Conservation (phyloP, 108 stramenopile species). For the Cyclostephanos tholiformis region DNA sequence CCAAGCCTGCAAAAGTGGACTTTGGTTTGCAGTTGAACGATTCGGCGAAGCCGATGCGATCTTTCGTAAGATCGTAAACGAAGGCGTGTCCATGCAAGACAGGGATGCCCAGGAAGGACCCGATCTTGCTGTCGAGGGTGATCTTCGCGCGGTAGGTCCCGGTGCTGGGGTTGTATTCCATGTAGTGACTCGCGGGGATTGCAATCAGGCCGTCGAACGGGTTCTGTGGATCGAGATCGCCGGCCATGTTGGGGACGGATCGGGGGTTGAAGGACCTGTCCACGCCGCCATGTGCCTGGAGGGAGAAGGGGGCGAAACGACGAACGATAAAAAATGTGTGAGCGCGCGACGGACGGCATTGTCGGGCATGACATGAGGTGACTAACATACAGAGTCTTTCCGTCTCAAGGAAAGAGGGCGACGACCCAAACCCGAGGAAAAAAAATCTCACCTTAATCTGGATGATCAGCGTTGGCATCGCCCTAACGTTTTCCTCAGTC, state of each 20-base stretch:
- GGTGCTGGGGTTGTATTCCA: slow-evolving; percentile 67
- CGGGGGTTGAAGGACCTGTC: slow-evolving; percentile 51
- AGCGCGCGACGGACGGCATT: neutral
- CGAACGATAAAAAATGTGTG: neutral
- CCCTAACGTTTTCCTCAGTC: slow-evolving; percentile 54
- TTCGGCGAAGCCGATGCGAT: slow-evolving; percentile 77
- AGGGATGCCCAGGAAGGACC: slow-evolving; percentile 78
- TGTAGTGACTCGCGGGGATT: slow-evolving; percentile 78
- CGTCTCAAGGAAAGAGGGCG: neutral
- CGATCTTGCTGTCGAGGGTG: slow-evolving; percentile 46
- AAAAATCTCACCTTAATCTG: slow-evolving; percentile 53
- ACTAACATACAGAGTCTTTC: neutral
- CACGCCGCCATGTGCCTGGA: slow-evolving; percentile 45
- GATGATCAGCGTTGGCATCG: slow-evolving; percentile 80
- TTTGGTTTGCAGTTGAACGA: slow-evolving; percentile 40
- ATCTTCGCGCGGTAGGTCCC: slow-evolving; percentile 57
- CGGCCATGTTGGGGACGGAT: slow-evolving; percentile 59
- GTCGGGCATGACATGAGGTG: neutral
- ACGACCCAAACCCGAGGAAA: slow-evolving; percentile 22
- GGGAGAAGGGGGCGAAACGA: neutral
- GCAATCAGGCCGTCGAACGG: slow-evolving; percentile 76
- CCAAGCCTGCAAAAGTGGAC: slow-evolving; percentile 16
- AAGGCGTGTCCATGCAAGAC: slow-evolving; percentile 84
- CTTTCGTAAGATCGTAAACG: slow-evolving; percentile 66
- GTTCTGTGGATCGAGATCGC: slow-evolving; percentile 62